Base-by-base conservation (phyloP, 768 basidiomycete genomes). In the Naematelia aurantialba region DNA sequence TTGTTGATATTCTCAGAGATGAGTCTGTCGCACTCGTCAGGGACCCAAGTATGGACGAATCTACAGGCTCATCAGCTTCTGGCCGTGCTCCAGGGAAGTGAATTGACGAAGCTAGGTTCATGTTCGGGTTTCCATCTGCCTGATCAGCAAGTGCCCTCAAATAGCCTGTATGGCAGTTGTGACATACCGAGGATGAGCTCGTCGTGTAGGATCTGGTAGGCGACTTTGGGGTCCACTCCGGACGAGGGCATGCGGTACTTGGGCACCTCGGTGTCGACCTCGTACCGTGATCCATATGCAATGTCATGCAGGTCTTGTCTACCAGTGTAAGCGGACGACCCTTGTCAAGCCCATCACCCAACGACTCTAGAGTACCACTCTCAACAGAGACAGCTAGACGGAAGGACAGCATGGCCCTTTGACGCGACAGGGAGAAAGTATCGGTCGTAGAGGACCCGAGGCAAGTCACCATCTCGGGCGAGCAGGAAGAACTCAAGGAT, bases 1-100 rank as follows among this genome's bases (percentile, higher is more conserved):
- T 86, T 86, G 68, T 80, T 79, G 56, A 85, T 79, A 69, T 86
- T 85, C 75, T 87, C 86, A 55, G 80, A 60, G 81, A 85, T 83
- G 55, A 87, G 80, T 63, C 81, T 81, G 61, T 58, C 49, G 22
- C 65, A 65, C 55, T 70, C 72, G 22, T 70, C 63, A 4, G 69
- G 62, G 13, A 71, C 85, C 82, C 83, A 85, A 1, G 85, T 87
- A 53, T 85, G 80, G 5, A 87, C 86, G 61, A 87, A 86, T 30
- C 68, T 69, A 25, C 8, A 13, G 48, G 42, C 50, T n/a, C 13
- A 14, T 55, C 14, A 46, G 29, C 17, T 45, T 45, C 27, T n/a
- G 29, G 17, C 5, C 10, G 24, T 45, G 31, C 24, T 39, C 24
- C 42, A 49, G 22, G 5, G 25, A 21, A 24, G 27, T 8, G 4